Evolutionary conservation across 75 land plant species (phyloP).

Genomic region (Picea sitchensis): DNA sequence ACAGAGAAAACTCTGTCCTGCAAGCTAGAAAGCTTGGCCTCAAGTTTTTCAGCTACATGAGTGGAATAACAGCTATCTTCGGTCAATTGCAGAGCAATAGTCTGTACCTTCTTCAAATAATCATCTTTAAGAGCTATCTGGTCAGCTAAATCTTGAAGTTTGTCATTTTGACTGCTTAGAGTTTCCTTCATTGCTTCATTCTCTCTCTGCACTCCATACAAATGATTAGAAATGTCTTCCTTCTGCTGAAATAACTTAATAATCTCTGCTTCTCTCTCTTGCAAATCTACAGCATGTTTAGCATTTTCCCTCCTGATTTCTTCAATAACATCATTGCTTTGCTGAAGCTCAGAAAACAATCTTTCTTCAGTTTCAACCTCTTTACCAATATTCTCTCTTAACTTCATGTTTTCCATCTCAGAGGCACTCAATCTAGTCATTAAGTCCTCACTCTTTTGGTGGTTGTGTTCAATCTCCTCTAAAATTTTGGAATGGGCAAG

Average conservation of each 20-base stretch:
- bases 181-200: slow-evolving; percentile 12
- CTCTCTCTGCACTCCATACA: slow-evolving; percentile 1
- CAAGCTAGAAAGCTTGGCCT: slow-evolving; percentile 8
- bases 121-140: slow-evolving; percentile 8
- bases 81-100: neutral
- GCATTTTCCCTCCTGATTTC: slow-evolving; percentile 7
- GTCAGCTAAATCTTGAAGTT: neutral
- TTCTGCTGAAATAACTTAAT: neutral
- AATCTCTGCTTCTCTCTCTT: slow-evolving; percentile 14
- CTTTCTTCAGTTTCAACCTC: neutral
- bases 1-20: slow-evolving; percentile 7
- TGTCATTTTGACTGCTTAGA: neutral
- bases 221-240: neutral
- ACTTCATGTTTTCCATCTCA: slow-evolving; percentile 25
- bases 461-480: slow-evolving; percentile 23
- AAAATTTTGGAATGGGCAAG: slow-evolving; percentile 18
- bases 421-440: slow-evolving; percentile 11
- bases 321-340: slow-evolving; percentile 13
- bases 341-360: slow-evolving; percentile 11
- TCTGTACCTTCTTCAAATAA: neutral
- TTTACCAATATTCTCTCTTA: slow-evolving; percentile 5
- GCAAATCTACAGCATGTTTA: neutral
- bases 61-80: slow-evolving; percentile 11
- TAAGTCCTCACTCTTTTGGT: slow-evolving; percentile 9
- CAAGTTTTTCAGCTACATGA: slow-evolving; percentile 2